These are phyloP conservation scores for Bipolaris sorokiniana DNA, from an alignment of 2,329 filamentous ascomycete genomes.

Conservation along the genomic window DNA sequence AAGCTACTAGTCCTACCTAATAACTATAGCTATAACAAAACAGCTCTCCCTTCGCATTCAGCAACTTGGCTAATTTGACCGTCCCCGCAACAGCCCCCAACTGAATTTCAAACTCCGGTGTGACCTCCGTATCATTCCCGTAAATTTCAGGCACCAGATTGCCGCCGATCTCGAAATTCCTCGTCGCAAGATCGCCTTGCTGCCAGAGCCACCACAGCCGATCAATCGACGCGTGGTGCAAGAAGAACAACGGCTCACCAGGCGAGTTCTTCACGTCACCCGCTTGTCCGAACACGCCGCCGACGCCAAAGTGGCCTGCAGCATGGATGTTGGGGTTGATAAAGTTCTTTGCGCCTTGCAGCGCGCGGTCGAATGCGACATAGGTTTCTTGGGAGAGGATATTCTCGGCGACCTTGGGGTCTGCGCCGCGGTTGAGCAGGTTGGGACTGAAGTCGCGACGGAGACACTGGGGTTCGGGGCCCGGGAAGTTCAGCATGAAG, in stretches of 20 bases:
- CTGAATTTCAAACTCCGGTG: constrained; percentile 41
- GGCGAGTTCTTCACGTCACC: constrained; percentile 47
- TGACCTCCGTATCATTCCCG: constrained; percentile 34
- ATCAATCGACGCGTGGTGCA: constrained; percentile 50
- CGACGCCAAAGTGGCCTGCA: constrained; percentile 47
- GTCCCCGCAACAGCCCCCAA: constrained; percentile 38
- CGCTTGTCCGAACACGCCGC: constrained; percentile 41
- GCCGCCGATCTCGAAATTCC: constrained; percentile 46
- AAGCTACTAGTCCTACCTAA: constrained; percentile 1
- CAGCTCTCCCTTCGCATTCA: constrained; percentile 31
- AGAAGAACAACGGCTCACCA: constrained; percentile 46
- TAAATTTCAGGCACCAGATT: constrained; percentile 38
- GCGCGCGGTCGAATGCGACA: constrained; percentile 33
- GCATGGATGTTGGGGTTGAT: constrained; percentile 42
- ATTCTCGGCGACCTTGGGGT: constrained; percentile 28
- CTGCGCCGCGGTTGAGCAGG: constrained; percentile 31
- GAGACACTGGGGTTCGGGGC: constrained; percentile 32
- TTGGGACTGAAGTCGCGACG: constrained; percentile 41
- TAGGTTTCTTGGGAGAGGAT: constrained; percentile 35
- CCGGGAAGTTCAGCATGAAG: constrained; percentile 34
- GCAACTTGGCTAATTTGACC: constrained; percentile 35
- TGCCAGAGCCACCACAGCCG: constrained; percentile 43
- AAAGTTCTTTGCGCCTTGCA: constrained; percentile 38
- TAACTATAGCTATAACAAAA: constrained; percentile 37
- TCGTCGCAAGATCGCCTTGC: constrained; percentile 34